These are phyloP conservation scores for Stramenopiles sp. DNA, from an alignment of 352 stramenopile species.

Conservation along the genomic window DNA sequence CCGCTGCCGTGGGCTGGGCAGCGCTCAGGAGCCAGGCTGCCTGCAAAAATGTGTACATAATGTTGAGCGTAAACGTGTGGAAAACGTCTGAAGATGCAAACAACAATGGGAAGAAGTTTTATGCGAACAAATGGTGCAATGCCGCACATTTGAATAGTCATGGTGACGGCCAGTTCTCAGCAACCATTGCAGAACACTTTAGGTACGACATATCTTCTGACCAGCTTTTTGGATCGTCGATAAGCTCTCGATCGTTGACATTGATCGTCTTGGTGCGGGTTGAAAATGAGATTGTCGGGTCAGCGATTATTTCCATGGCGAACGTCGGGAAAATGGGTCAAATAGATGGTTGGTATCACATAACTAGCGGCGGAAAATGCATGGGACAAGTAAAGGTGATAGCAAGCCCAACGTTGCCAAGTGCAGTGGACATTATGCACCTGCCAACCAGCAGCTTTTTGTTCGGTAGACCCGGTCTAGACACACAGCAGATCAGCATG, in stretches of 20 bases:
- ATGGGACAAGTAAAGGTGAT: background rate
- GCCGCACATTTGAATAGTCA: background rate
- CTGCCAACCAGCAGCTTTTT: no score
- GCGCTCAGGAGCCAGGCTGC: background rate
- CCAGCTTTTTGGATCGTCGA: background rate
- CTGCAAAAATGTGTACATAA: background rate
- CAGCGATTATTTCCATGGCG: background rate
- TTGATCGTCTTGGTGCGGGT: background rate
- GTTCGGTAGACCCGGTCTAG: no score
- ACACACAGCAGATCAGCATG: no score
- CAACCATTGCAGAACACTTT: background rate
- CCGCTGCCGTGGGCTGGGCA: background rate
- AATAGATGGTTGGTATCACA: background rate
- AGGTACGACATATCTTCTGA: background rate
- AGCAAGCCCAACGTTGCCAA: background rate
- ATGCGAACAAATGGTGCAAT: conserved; percentile 1
- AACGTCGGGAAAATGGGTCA: background rate
- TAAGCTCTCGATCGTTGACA: background rate
- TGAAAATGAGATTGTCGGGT: background rate
- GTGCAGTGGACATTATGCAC: background rate
- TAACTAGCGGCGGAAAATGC: background rate
- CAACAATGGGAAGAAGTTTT: background rate
- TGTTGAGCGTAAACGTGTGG: background rate
- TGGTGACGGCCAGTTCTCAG: background rate
- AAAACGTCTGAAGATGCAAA: background rate